phyloP scores from a whole-genome alignment of 78 protist species.

The Isochrysis galbana region DNA sequence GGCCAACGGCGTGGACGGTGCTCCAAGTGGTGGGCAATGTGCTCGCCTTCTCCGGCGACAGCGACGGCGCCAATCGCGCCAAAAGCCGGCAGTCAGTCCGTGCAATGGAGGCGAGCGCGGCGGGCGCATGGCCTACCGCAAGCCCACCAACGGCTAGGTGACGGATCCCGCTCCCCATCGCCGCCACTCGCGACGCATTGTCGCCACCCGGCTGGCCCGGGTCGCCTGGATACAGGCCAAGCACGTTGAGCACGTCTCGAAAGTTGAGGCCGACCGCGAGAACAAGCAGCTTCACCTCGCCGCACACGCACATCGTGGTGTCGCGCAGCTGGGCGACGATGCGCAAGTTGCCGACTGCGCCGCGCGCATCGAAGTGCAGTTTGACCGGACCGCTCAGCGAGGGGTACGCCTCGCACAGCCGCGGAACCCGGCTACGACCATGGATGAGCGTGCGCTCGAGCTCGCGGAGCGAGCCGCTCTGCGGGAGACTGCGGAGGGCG shows the following conservation, averaged over 20 bases:
- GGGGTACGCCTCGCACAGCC: background rate
- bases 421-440: background rate
- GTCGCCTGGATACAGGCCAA: background rate
- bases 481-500: background rate
- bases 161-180: background rate
- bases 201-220: background rate
- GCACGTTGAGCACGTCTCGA: slow-evolving; percentile 9
- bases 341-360: background rate
- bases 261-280: background rate
- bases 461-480: background rate
- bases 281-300: background rate
- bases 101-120: background rate
- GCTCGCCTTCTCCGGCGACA: background rate
- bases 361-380: slow-evolving; percentile 5
- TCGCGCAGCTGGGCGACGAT: background rate
- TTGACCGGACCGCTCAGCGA: background rate
- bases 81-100: background rate
- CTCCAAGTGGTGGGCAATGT: background rate
- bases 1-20: background rate
- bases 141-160: background rate
- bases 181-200: background rate
- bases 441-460: background rate
- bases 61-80: background rate
- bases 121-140: background rate
- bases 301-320: background rate